Evolutionary conservation across 208 protist genomes (phyloP).

Genomic region (Acanthamoeba quina): DNA sequence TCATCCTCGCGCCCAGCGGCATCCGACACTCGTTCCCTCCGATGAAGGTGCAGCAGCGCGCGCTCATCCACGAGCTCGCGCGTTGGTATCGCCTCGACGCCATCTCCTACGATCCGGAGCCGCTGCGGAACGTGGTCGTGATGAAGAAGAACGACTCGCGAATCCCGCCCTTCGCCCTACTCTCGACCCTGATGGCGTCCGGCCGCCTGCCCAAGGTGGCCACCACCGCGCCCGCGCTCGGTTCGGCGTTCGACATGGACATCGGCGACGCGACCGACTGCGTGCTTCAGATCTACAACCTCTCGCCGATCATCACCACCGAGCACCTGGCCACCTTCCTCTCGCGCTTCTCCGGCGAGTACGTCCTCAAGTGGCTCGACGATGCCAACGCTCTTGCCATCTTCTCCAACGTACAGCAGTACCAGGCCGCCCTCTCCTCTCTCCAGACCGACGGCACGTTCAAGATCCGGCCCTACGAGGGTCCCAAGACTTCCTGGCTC

Average conservation of each 20-base stretch:
- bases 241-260: slow-evolving; percentile 33
- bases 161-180: slow-evolving; percentile 1
- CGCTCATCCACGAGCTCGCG: slow-evolving; percentile 67
- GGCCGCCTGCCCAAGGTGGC: not conserved
- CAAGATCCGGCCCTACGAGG: slow-evolving; percentile 39
- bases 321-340: slow-evolving; percentile 62
- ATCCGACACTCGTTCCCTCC: slow-evolving; percentile 35
- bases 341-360: slow-evolving; percentile 50
- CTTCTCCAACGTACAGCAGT: slow-evolving; percentile 57
- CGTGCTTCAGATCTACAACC: slow-evolving; percentile 63
- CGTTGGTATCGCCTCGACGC: slow-evolving; percentile 23
- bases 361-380: slow-evolving; percentile 58
- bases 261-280: slow-evolving; percentile 14
- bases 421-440: slow-evolving; percentile 27
- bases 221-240: not conserved
- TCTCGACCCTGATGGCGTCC: not conserved
- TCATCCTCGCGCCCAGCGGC: slow-evolving; percentile 22
- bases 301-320: slow-evolving; percentile 17
- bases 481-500: slow-evolving; percentile 50
- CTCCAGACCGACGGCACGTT: slow-evolving; percentile 43
- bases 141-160: slow-evolving; percentile 60
- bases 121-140: slow-evolving; percentile 16
- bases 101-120: slow-evolving; percentile 55
- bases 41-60: slow-evolving; percentile 50
- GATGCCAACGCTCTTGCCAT: slow-evolving; percentile 66